Percentiles rank a stretch among this genome's conserved stretches.
Evolutionary conservation across 1,139 yeast genomes (phyloP).

Genomic region (Protomyces gravidus): DNA sequence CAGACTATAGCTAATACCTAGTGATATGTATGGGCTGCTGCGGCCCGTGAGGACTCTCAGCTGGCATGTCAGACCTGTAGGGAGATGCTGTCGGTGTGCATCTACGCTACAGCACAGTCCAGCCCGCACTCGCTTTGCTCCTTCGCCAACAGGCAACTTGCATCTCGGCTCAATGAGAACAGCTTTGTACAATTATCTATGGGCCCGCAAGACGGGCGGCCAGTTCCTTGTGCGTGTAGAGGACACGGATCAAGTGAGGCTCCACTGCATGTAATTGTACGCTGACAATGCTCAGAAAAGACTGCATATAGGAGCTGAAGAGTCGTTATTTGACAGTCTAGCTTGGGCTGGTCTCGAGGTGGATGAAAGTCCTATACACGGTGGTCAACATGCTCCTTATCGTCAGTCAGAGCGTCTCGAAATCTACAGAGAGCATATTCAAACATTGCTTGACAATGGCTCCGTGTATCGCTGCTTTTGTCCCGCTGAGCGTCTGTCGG

Average conservation of each 20-base stretch:
- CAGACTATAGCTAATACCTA: too few species aligned
- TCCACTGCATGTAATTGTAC: background rate
- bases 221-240: slow-evolving; percentile 76
- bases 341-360: slow-evolving; percentile 69
- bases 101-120: slow-evolving; percentile 43
- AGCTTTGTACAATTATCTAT: slow-evolving; percentile 78
- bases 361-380: slow-evolving; percentile 77
- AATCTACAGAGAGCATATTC: slow-evolving; percentile 59
- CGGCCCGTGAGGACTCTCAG: too few species aligned
- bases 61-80: too few species aligned
- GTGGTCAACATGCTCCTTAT: slow-evolving; percentile 70
- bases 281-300: slow-evolving; percentile 45
- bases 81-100: too few species aligned
- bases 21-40: too few species aligned
- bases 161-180: slow-evolving; percentile 92
- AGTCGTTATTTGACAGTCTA: slow-evolving; percentile 68
- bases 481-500: slow-evolving; percentile 67
- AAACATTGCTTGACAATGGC: slow-evolving; percentile 56
- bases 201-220: slow-evolving; percentile 78
- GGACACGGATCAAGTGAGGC: slow-evolving; percentile 67
- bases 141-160: slow-evolving; percentile 92
- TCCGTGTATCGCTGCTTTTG: slow-evolving; percentile 84
- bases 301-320: slow-evolving; percentile 74
- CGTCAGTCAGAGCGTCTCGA: slow-evolving; percentile 73
- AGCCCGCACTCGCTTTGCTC: slow-evolving; percentile 90